Percentiles rank a stretch among this genome's conserved stretches.
Evolutionary conservation across 2,329 filamentous ascomycete genomes (phyloP).

Genomic region (Venturia nashicola): DNA sequence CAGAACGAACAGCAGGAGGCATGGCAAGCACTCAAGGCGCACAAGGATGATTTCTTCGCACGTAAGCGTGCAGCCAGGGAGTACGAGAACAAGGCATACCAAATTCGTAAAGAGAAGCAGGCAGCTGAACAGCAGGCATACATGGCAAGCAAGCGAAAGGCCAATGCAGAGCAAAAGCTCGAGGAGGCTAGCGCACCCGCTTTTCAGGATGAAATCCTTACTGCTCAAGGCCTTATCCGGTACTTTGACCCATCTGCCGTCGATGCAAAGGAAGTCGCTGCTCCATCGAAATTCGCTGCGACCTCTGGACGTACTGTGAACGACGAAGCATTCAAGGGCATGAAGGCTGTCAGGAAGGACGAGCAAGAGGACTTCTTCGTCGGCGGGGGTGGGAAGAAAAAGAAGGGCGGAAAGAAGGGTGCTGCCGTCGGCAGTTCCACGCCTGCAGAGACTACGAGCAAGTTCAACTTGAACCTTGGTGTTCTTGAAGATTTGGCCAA

Average conservation of each 20-base stretch:
- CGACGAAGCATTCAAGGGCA: slow-evolving; percentile 72
- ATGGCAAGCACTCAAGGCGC: slow-evolving; percentile 65
- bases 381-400: slow-evolving; percentile 63
- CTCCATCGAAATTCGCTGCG: slow-evolving; percentile 62
- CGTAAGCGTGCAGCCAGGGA: slow-evolving; percentile 71
- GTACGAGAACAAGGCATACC: slow-evolving; percentile 73
- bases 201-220: slow-evolving; percentile 85
- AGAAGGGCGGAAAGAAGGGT: slow-evolving; percentile 51
- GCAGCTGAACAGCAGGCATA: slow-evolving; percentile 68
- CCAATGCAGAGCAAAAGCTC: slow-evolving; percentile 63
- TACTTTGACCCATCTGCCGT: slow-evolving; percentile 70
- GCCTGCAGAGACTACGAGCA: slow-evolving; percentile 39
- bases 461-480: slow-evolving; percentile 79
- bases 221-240: slow-evolving; percentile 73
- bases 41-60: slow-evolving; percentile 82
- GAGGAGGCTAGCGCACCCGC: slow-evolving; percentile 75
- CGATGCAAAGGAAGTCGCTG: slow-evolving; percentile 48
- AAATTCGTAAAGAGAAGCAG: slow-evolving; percentile 63
- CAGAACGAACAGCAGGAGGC: slow-evolving; percentile 80
- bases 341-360: slow-evolving; percentile 71
- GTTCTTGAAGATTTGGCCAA: slow-evolving; percentile 83
- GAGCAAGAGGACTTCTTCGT: slow-evolving; percentile 77
- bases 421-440: slow-evolving; percentile 33
- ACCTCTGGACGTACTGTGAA: slow-evolving; percentile 75
- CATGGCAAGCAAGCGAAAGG: slow-evolving; percentile 61